Percentiles rank a stretch among this genome's conserved stretches.
These are phyloP conservation scores for Ceratopteris richardii DNA, from an alignment of 75 land plant genomes.

Conservation along the genomic window DNA sequence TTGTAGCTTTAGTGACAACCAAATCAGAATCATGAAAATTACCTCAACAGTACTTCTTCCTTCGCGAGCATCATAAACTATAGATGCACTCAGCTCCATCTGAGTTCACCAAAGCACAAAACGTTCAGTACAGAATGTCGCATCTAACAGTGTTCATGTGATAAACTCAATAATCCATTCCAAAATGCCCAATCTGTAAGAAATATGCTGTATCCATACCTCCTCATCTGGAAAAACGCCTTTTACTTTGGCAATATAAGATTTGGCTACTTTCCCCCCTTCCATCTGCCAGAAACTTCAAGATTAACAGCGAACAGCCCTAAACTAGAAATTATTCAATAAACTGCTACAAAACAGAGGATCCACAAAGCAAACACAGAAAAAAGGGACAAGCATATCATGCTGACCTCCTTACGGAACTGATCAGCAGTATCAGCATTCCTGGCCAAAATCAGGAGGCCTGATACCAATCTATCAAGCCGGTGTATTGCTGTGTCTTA, in stretches of 20 bases:
- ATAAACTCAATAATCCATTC: too few relatives aligned
- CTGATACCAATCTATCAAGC: conserved; percentile 91
- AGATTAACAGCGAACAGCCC: neutral
- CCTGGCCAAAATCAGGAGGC: conserved; percentile 84
- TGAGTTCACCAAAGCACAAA: neutral
- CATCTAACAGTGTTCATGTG: too few relatives aligned
- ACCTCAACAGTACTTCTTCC: conserved; percentile 85
- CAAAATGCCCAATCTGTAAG: neutral
- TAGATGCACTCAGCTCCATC: conserved; percentile 57
- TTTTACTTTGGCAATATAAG: conserved; percentile 80
- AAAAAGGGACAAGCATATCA: too few relatives aligned
- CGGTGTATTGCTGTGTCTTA: conserved; percentile 79
- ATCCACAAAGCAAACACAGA: too few relatives aligned
- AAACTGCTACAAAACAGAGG: too few relatives aligned
- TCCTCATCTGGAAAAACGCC: conserved; percentile 85
- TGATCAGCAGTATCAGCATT: conserved; percentile 67
- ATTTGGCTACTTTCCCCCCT: conserved; percentile 60
- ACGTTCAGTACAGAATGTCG: too few relatives aligned
- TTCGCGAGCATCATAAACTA: conserved; percentile 75
- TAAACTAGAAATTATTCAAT: too few relatives aligned
- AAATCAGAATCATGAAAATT: neutral
- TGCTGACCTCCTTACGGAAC: conserved; percentile 75
- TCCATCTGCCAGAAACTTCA: conserved; percentile 58
- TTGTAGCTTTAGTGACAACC: too few relatives aligned
- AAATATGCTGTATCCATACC: conserved; percentile 32